Evolutionary conservation across 148 eudicot genomes (phyloP).

Genomic region (Vaccinium myrtillus): DNA sequence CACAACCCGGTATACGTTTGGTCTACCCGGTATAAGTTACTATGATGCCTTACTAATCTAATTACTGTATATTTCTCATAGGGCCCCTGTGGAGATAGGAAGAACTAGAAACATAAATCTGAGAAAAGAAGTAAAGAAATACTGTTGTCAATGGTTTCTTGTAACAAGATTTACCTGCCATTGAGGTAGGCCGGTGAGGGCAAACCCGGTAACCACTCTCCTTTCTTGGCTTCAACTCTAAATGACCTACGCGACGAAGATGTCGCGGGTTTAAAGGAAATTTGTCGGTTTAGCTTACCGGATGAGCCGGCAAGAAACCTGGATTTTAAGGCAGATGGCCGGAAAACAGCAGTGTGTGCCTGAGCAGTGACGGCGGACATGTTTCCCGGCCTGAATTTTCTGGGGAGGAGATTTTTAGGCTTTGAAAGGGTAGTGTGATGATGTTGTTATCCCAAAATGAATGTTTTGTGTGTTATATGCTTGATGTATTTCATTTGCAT

Average conservation of each 20-base stretch:
- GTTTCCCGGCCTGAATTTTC: constrained; percentile 16
- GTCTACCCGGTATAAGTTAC: not conserved
- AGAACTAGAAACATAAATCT: not conserved
- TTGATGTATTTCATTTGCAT: constrained; percentile 29
- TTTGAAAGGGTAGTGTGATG: too few relatives aligned
- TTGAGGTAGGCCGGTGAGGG: constrained; percentile 79
- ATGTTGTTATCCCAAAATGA: not conserved
- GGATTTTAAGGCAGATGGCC: constrained; percentile 59
- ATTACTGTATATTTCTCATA: too few relatives aligned
- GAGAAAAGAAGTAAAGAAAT: too few relatives aligned
- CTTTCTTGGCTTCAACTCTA: constrained; percentile 92
- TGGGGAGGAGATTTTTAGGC: constrained; percentile 2
- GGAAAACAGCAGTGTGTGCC: constrained; percentile 77
- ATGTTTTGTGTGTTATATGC: constrained; percentile 18
- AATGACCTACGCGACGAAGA: constrained; percentile 41
- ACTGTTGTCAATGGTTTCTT: not conserved
- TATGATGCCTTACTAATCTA: not conserved
- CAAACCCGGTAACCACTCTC: constrained; percentile 95
- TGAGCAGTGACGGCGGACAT: constrained; percentile 90
- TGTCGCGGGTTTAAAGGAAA: constrained; percentile 36
- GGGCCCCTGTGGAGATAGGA: not conserved
- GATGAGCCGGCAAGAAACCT: constrained; percentile 64
- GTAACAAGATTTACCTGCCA: constrained; percentile 59
- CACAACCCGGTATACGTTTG: too few relatives aligned
- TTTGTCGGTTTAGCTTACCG: constrained; percentile 53